Evolutionary conservation across 345 rosid genomes (phyloP).

Genomic region (sweet orange (Citrus sinensis)): DVS_A1.0 CM039168.1:27273001-27273500

Average conservation of each 20-base stretch:
- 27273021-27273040: slow-evolving; percentile 60
- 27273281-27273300: slow-evolving; percentile 75
- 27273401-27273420: slow-evolving; percentile 97
- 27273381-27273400: slow-evolving; percentile 88
- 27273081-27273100: not conserved
- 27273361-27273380: slow-evolving; percentile 77
- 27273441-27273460: slow-evolving; percentile 96
- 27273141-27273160: not conserved
- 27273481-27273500: slow-evolving; percentile 80
- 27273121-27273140: slow-evolving; percentile 7
- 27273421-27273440: slow-evolving; percentile 98
- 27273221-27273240: slow-evolving; percentile 90
- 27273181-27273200: slow-evolving; percentile 18
- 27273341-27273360: slow-evolving; percentile 62
- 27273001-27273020: slow-evolving; percentile 70
- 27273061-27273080: slow-evolving; percentile 7
- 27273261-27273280: slow-evolving; percentile 80
- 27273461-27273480: slow-evolving; percentile 91
- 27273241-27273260: slow-evolving; percentile 89
- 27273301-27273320: slow-evolving; percentile 77
- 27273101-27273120: not conserved
- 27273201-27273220: slow-evolving; percentile 75
- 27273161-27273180: not conserved
- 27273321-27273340: slow-evolving; percentile 87
- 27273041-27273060: slow-evolving; percentile 75